Conservation (phyloP, 225 moss, liverwort and hornwort genomes). For the Ulota crispa region DNA sequence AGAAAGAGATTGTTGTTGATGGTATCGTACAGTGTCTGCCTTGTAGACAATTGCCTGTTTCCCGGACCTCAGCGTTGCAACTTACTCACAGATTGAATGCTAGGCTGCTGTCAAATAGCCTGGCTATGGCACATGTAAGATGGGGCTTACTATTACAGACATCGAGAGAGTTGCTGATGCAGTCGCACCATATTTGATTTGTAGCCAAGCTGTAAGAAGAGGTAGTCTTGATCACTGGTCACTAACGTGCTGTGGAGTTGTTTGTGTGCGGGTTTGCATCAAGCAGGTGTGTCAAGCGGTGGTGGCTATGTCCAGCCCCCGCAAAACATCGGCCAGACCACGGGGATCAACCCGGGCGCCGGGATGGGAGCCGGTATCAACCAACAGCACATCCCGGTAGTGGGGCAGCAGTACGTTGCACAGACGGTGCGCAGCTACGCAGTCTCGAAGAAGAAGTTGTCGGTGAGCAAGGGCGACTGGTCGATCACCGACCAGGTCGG, state of each 20-base stretch:
- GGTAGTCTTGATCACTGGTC: background rate
- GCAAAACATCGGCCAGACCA: slow-evolving; percentile 23
- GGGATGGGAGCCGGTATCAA: background rate
- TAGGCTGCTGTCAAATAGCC: background rate
- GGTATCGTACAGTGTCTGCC: background rate
- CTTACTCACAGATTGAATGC: background rate
- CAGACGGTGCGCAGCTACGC: slow-evolving; percentile 48
- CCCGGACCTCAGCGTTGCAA: no score
- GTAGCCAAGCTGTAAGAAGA: background rate
- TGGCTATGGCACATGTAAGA: background rate
- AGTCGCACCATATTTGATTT: background rate
- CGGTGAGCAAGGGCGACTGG: slow-evolving; percentile 55
- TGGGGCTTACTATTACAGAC: background rate
- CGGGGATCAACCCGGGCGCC: background rate
- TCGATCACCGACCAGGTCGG: slow-evolving; percentile 48
- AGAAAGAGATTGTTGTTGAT: background rate
- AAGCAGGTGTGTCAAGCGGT: background rate
- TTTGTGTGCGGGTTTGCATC: slow-evolving; percentile 6
- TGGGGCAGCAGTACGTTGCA: slow-evolving; percentile 41
- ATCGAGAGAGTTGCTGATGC: background rate
- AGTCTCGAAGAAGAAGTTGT: slow-evolving; percentile 52
- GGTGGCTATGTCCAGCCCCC: slow-evolving; percentile 42
- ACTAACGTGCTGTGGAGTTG: background rate
- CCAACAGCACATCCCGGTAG: background rate
- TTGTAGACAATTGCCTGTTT: background rate